Evolutionary conservation across 106 monocot genomes (phyloP), one percentile per base, ranked within the genome.

Genomic region (Dioscorea alata): DNA sequence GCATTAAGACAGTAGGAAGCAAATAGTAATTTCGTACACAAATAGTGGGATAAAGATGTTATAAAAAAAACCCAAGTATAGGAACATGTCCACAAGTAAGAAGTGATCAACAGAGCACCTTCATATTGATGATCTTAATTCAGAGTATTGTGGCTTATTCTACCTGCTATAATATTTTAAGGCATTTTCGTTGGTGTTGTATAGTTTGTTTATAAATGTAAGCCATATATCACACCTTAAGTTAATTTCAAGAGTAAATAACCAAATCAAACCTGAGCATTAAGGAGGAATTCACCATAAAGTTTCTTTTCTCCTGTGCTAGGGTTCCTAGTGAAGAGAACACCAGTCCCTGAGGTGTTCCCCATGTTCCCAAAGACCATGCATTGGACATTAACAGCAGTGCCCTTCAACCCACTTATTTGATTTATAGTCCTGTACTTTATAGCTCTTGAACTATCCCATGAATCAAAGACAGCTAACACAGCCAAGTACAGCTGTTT

Each of bases 311-410:
- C 89, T 12, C 96, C 96, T 0, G 96, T 97, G 79, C 92, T 97
- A 12, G 96, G 96, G 58, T 89, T 89, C 72, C 96, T 75, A 4
- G 96, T 97, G 83, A 97, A 97, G 58, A 97, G 89, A 21, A 97
- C 96, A 50, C 96, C 96, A 53, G 96, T 97, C 9, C 96, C 96
- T 2, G 92, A 97, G 33, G 89, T 92, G 69, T 84, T 65, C 12
- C 96, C 96, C 96, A 97, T 97, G 84, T 97, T 97, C 21, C 96
- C 92, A 60, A 89, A 97, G 60, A 97, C 96, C 96, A 97, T 97
- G 61, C 84, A 87, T 75, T 97, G 96, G 42, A 97, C 76, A 81
- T 97, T 97, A 17, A 97, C 96, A 5, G 96, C 96, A 34, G 96
- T 97, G 48, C 96, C 92, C 70, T 87, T 92, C 64, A 97, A 72